Percentiles rank a stretch among this genome's conserved stretches.
These are phyloP conservation scores for Rhinocladiella mackenziei DNA, from an alignment of 2,329 filamentous ascomycete species.

Conservation along the genomic window DNA sequence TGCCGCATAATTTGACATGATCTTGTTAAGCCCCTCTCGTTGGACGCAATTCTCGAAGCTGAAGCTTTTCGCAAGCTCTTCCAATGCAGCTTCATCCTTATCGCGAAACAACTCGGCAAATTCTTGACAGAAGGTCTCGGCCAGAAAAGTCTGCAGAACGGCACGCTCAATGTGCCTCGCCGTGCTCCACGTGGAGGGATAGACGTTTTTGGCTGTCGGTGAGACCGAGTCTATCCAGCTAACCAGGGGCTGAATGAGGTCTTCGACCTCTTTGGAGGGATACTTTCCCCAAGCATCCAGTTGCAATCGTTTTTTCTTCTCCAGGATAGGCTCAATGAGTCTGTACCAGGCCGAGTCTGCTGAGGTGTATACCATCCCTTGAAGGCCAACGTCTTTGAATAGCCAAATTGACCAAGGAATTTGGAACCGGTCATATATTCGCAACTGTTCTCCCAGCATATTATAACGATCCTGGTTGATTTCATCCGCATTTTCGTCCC, in stretches of 20 bases:
- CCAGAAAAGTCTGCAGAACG: conserved; percentile 49
- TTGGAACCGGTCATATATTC: conserved; percentile 50
- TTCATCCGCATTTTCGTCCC: conserved; percentile 26
- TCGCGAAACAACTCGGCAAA: conserved; percentile 53
- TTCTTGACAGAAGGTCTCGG: conserved; percentile 51
- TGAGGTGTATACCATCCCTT: conserved; percentile 53
- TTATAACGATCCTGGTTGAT: conserved; percentile 41
- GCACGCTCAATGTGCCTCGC: conserved; percentile 47
- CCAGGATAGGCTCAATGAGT: conserved; percentile 50
- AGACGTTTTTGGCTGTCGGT: conserved; percentile 32
- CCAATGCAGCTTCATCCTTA: conserved; percentile 50
- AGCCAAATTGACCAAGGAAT: conserved; percentile 59
- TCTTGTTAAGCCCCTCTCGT: conserved; percentile 50
- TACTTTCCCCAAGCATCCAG: conserved; percentile 55
- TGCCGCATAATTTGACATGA: conserved; percentile 45
- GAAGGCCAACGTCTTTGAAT: conserved; percentile 56
- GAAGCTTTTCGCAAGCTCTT: conserved; percentile 53
- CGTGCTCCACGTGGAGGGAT: conserved; percentile 50
- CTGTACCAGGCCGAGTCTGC: conserved; percentile 49
- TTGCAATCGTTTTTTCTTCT: conserved; percentile 53
- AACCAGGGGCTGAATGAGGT: conserved; percentile 37
- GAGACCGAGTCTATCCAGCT: conserved; percentile 28
- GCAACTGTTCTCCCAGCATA: conserved; percentile 47
- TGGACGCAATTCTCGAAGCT: conserved; percentile 53
- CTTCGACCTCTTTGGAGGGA: conserved; percentile 41